phyloP scores from a whole-genome alignment of 257 asterid genomes.

The Jacaranda mimosifolia region DNA sequence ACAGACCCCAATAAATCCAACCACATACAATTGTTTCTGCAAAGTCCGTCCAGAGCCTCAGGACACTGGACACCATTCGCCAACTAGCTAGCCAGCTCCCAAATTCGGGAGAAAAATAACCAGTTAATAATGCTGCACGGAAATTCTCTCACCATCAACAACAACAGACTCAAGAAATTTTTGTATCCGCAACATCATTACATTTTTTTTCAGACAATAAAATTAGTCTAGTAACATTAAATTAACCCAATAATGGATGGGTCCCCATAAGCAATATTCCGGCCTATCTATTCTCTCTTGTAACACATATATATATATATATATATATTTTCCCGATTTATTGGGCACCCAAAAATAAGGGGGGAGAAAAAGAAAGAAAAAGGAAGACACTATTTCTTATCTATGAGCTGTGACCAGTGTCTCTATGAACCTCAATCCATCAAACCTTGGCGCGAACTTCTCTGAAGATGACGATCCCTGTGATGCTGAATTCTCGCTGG shows the following conservation, averaged over 20 bases:
- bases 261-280: slow-evolving; percentile 27
- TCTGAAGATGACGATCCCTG: slow-evolving; percentile 54
- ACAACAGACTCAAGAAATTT: slow-evolving; percentile 2
- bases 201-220: slow-evolving; percentile 33
- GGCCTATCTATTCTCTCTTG: no score
- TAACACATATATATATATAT: no score
- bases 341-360: slow-evolving; percentile 34
- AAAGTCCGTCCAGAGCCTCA: no score
- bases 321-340: no score
- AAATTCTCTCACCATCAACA: slow-evolving; percentile 7
- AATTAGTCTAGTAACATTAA: slow-evolving; percentile 12
- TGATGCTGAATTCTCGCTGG: slow-evolving; percentile 45
- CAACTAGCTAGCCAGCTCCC: no score
- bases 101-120: slow-evolving; percentile 4
- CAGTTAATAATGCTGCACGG: slow-evolving; percentile 13
- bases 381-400: slow-evolving; percentile 36
- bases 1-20: no score
- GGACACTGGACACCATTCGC: no score
- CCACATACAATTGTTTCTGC: no score
- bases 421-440: slow-evolving; percentile 84
- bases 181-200: slow-evolving; percentile 30
- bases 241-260: not conserved
- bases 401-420: slow-evolving; percentile 81
- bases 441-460: slow-evolving; percentile 80
- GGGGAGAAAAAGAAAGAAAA: not conserved